A percentile compares a stretch with the other conserved stretches of the same genome.
Evolutionary conservation across 169 alveolate genomes (phyloP).

Genomic region (Perkinsus chesapeaki): DNA sequence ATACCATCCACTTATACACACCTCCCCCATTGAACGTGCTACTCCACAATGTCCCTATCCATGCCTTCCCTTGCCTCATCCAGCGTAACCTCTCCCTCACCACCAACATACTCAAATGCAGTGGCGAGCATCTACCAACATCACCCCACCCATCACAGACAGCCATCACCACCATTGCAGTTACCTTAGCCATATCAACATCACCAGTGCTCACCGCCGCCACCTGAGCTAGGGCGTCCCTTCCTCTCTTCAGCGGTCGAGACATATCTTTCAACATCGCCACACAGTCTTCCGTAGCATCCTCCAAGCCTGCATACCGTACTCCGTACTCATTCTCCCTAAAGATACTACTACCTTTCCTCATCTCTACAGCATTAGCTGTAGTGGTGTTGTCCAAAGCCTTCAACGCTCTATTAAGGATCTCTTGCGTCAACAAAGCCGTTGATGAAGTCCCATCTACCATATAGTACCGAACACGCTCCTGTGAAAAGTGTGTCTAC

Average conservation of each 20-base stretch:
- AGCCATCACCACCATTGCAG: background rate
- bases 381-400: background rate
- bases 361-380: background rate
- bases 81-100: background rate
- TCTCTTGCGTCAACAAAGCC: background rate
- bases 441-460: background rate
- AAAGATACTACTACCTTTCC: background rate
- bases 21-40: background rate
- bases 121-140: background rate
- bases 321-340: background rate
- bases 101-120: background rate
- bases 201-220: background rate
- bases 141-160: background rate
- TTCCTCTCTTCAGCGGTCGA: background rate
- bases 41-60: background rate
- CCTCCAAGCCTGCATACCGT: background rate
- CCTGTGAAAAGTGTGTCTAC: too few species aligned
- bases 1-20: background rate
- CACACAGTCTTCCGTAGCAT: background rate
- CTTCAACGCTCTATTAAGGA: background rate
- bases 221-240: background rate
- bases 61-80: background rate
- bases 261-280: background rate
- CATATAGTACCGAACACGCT: background rate
- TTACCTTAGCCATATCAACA: background rate